Evolutionary conservation across 139 green algal genomes (phyloP).

Genomic region (Picocystis salinarum): DNA sequence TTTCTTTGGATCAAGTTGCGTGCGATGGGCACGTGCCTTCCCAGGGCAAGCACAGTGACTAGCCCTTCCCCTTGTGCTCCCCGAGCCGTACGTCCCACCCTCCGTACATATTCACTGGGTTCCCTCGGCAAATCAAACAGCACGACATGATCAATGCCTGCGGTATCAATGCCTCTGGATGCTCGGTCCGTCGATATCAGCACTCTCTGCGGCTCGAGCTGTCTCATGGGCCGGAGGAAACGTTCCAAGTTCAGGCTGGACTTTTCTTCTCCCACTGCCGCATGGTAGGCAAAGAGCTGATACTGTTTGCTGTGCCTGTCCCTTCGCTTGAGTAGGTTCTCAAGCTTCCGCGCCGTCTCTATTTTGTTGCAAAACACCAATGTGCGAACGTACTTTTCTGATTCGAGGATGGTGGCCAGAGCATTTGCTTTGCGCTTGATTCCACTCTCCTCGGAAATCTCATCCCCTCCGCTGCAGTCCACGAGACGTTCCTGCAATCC

Average conservation of each 20-base stretch:
- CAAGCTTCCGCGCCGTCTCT: slow-evolving; percentile 64
- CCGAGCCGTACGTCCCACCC: slow-evolving; percentile 66
- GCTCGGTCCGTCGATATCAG: no score
- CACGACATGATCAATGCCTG: slow-evolving; percentile 51
- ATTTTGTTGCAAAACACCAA: slow-evolving; percentile 81
- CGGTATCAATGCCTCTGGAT: slow-evolving; percentile 9
- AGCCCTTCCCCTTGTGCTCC: slow-evolving; percentile 49
- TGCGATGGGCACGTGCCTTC: slow-evolving; percentile 40
- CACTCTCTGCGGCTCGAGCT: no score
- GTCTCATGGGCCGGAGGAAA: slow-evolving; percentile 40
- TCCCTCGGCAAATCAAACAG: slow-evolving; percentile 93
- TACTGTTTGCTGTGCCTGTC: slow-evolving; percentile 8
- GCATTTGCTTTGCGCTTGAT: slow-evolving; percentile 52
- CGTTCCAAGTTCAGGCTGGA: slow-evolving; percentile 26
- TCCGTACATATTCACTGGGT: slow-evolving; percentile 78
- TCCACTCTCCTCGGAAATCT: slow-evolving; percentile 49
- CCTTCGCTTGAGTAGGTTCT: slow-evolving; percentile 58
- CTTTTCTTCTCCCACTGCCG: slow-evolving; percentile 39
- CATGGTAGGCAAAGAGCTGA: slow-evolving; percentile 60
- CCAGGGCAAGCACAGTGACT: slow-evolving; percentile 64
- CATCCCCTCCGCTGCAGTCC: slow-evolving; percentile 76
- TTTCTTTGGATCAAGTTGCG: slow-evolving; percentile 25
- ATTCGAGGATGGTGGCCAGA: slow-evolving; percentile 19
- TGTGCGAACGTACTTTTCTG: slow-evolving; percentile 16
- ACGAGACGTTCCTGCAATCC: slow-evolving; percentile 63